Evolutionary conservation across 2,329 filamentous ascomycete genomes (phyloP).

Genomic region (Colletotrichum chrysophilum): DNA sequence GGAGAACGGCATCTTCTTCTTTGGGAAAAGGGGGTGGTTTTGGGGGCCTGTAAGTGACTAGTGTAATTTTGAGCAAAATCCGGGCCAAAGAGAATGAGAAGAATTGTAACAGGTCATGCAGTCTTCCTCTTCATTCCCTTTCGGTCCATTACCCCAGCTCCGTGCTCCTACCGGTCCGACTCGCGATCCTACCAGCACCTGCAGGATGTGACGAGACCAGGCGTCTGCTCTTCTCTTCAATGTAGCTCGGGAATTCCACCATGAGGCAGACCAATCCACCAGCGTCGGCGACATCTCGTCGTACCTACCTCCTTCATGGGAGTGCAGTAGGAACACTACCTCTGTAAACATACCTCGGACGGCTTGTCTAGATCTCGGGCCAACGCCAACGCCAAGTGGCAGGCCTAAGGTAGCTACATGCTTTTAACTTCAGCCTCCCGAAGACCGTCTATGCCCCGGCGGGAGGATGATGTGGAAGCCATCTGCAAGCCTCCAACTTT

Average conservation of each 20-base stretch:
- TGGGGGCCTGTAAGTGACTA: background rate
- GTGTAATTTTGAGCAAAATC: background rate
- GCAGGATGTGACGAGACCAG: background rate
- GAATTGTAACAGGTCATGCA: background rate
- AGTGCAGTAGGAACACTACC: background rate
- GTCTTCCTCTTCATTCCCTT: background rate
- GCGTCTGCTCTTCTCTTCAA: background rate
- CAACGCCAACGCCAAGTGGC: background rate
- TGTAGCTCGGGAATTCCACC: background rate
- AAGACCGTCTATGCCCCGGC: background rate
- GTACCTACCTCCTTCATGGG: background rate
- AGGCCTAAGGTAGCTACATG: background rate
- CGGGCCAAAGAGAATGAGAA: background rate
- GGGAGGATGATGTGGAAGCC: background rate
- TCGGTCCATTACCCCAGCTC: background rate
- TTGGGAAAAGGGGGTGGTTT: background rate
- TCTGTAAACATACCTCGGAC: background rate
- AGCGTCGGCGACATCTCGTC: background rate
- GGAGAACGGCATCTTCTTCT: background rate
- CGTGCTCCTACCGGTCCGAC: background rate
- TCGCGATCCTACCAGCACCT: background rate
- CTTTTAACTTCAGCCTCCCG: background rate
- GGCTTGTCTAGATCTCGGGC: background rate
- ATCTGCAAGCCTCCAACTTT: background rate
- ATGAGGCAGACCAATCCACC: background rate